Base-by-base conservation (phyloP, 306 rosid species). In the Mimosa pudica region DNA sequence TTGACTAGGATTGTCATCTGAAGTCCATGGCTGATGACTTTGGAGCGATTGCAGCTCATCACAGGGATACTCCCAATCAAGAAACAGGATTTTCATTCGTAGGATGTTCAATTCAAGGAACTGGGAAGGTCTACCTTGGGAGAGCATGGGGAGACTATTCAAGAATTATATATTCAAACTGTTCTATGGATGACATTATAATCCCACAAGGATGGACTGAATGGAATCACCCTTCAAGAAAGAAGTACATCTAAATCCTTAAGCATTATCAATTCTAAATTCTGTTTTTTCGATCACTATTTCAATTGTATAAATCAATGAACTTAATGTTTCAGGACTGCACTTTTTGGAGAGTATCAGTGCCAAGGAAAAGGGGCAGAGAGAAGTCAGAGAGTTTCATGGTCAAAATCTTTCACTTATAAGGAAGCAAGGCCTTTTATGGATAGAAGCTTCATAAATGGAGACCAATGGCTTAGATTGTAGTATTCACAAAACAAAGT, bases 1-100 rank as follows among this genome's bases (percentile, higher is more conserved):
- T 7, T 11, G 38, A 32, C 13, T 89, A 94, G 98, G 88, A 86
- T 3, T 94, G 98, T 84, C 79, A 73, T 12, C 87, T 94, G 47
- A 75, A 84, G 0, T 92, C 97, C 38, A 85, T 73, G 45, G 88
- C 98, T 0, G 72, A 80, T 55, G 85, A 17, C 38, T 88, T 36
- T 60, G 98, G 98, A 83, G 97, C 98, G 46, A 93, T 95, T 51
- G 97, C 98, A 44, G 97, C 98, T 17, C 98, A 93, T 74, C 97
- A 91, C 77, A 84, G 98, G 63, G 79, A 85, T 68, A 76, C 81
- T 7, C 78, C 90, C 11, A 0, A 65, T 10, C 89, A 93, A 47
- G 85, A 87, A 17, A 81, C 98, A 2, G 92, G 97, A 2, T 93
- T 95, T 84, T 95, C 97, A 6, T 95, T 95, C 51, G 90, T 93